Evolutionary conservation across 345 rosid species (phyloP).

Genomic region (Acer yangbiense): DNA sequence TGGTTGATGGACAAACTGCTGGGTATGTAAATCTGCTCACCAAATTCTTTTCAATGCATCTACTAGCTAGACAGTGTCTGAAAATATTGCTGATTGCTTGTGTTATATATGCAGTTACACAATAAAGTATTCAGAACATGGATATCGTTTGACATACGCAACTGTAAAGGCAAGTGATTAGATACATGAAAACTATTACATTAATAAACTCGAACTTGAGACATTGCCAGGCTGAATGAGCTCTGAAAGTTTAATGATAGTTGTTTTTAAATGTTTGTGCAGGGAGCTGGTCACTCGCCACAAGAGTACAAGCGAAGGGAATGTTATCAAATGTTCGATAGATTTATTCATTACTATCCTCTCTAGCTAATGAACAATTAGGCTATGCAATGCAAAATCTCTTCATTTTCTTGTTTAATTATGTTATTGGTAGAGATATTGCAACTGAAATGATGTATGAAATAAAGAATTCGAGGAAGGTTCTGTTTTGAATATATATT

Average conservation of each 20-base stretch:
- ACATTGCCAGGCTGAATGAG: too few relatives aligned
- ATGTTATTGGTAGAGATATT: background rate
- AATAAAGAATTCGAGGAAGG: too few relatives aligned
- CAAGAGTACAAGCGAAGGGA: constrained; percentile 33
- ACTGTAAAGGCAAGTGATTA: constrained; percentile 35
- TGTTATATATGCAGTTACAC: constrained; percentile 33
- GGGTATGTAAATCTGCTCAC: constrained; percentile 23
- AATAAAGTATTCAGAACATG: constrained; percentile 24
- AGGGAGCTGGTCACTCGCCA: constrained; percentile 29
- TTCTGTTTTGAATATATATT: too few relatives aligned
- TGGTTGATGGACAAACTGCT: constrained; percentile 45
- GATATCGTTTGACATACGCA: constrained; percentile 40
- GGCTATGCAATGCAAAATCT: background rate
- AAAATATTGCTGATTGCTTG: too few relatives aligned
- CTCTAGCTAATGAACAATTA: constrained; percentile 11
- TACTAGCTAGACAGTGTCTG: too few relatives aligned
- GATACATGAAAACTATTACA: too few relatives aligned
- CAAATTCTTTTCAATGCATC: too few relatives aligned
- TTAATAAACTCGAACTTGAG: too few relatives aligned
- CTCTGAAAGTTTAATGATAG: background rate
- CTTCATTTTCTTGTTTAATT: too few relatives aligned
- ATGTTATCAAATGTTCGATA: constrained; percentile 39
- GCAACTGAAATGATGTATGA: background rate
- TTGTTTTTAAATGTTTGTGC: background rate
- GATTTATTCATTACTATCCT: constrained; percentile 41